Percentiles rank a stretch among this genome's conserved stretches.
These are phyloP conservation scores for Metarhizium album DNA, from an alignment of 2,329 filamentous ascomycete species.

Conservation along the genomic window DNA sequence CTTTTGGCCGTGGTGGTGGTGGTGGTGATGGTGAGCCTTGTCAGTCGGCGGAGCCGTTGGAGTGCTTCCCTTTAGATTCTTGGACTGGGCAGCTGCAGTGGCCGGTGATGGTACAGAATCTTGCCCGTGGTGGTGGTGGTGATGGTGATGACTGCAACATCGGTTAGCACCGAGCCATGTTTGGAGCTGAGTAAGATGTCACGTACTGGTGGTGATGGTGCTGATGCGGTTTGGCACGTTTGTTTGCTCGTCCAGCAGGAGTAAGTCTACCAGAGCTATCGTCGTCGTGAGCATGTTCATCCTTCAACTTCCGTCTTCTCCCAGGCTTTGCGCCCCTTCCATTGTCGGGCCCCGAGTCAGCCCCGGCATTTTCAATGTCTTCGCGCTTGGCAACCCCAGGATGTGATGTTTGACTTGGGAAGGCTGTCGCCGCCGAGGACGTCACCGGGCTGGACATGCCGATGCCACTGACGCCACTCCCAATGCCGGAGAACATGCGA, in stretches of 20 bases:
- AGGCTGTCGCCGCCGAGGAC: conserved; percentile 29
- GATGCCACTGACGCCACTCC: conserved; percentile 41
- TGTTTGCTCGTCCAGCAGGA: conserved; percentile 48
- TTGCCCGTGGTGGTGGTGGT: conserved; percentile 36
- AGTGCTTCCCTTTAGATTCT: conserved; percentile 36
- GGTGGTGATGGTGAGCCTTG: conserved; percentile 36
- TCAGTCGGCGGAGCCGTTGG: conserved; percentile 35
- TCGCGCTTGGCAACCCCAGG: conserved; percentile 37
- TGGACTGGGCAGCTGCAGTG: conserved; percentile 31
- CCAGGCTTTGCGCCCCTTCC: conserved; percentile 33
- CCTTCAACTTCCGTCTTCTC: conserved; percentile 62
- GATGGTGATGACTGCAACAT: conserved; percentile 1
- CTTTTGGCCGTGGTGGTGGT: conserved; percentile 31
- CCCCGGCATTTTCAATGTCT: conserved; percentile 33
- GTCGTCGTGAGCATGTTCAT: conserved; percentile 64
- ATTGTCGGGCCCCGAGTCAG: conserved; percentile 33
- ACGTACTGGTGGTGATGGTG: conserved; percentile 60
- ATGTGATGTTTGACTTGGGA: conserved; percentile 19
- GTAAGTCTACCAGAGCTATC: conserved; percentile 52
- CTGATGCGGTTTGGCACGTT: conserved; percentile 56
- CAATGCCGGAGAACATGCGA: conserved; percentile 91
- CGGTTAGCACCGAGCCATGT: background rate
- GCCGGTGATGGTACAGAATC: conserved; percentile 35
- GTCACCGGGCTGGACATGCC: conserved; percentile 41
- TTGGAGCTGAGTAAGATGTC: background rate